Evolutionary conservation across 1,284 basidiomycete genomes (phyloP).

Genomic region (Xerocomus minutiporus): DNA sequence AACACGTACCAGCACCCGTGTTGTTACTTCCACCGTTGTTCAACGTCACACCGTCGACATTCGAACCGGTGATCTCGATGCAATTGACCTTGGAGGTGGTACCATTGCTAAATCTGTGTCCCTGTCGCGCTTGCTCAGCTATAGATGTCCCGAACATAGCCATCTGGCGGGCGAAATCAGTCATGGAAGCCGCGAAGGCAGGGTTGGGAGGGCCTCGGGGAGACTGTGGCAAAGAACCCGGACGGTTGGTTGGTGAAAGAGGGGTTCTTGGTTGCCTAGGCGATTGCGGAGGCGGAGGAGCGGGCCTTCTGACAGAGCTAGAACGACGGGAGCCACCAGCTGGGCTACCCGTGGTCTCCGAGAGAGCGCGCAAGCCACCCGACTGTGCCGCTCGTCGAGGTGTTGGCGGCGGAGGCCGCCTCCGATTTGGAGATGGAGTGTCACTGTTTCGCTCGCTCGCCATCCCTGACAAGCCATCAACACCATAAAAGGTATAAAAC

Average conservation of each 20-base stretch:
- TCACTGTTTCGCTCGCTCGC: neutral
- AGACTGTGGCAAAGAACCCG: neutral
- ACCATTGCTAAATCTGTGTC: neutral
- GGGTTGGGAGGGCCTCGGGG: neutral
- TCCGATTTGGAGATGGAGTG: neutral
- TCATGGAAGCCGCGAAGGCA: neutral
- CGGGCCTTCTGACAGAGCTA: constrained; percentile 6
- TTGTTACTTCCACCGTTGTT: constrained; percentile 8
- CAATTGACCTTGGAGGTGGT: constrained; percentile 7
- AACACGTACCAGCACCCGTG: constrained; percentile 15
- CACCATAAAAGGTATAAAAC: neutral
- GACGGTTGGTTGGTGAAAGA: neutral
- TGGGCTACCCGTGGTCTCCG: neutral
- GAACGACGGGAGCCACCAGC: neutral
- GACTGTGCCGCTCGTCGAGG: neutral
- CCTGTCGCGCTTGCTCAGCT: neutral
- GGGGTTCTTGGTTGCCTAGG: neutral
- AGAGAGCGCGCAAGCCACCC: neutral
- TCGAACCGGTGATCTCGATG: constrained; percentile 5
- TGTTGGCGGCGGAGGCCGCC: constrained; percentile 3
- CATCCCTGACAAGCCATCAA: constrained; percentile 2
- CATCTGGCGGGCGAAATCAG: neutral
- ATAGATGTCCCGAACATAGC: neutral
- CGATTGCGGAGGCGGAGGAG: constrained; percentile 11
- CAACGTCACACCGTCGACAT: constrained; percentile 10